A percentile compares a stretch with the other conserved stretches of the same genome.
Evolutionary conservation across 176 grass and related monocot genomes (phyloP).

Genomic region (Elaeis guineensis): DNA sequence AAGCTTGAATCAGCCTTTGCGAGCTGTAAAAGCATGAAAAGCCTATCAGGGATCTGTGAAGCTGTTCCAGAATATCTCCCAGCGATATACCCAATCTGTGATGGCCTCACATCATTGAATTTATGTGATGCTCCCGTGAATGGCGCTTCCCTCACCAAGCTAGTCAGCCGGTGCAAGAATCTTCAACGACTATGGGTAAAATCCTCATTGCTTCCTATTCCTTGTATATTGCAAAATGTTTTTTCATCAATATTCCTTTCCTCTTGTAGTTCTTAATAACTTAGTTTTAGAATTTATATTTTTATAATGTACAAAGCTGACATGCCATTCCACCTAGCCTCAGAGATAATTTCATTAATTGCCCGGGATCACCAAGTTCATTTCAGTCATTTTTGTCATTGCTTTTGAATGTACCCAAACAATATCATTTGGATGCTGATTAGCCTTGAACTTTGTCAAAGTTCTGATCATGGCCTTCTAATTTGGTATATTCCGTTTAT

Average conservation of each 20-base stretch:
- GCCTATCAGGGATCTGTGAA: slow-evolving; percentile 73
- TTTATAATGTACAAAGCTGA: no score
- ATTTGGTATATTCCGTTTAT: no score
- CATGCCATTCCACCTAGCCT: no score
- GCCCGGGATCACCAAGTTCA: neutral
- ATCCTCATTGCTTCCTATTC: neutral
- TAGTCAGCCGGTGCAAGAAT: slow-evolving; percentile 40
- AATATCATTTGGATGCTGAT: no score
- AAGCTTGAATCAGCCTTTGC: slow-evolving; percentile 27
- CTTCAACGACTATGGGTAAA: slow-evolving; percentile 64
- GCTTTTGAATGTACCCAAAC: neutral
- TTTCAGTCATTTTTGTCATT: slow-evolving; percentile 12
- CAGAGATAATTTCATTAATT: no score
- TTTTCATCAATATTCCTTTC: neutral
- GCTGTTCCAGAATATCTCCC: slow-evolving; percentile 18
- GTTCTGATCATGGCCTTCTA: no score
- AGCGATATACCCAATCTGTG: slow-evolving; percentile 27
- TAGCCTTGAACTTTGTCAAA: no score
- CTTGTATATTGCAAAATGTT: neutral
- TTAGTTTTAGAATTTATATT: no score
- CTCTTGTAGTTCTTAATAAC: neutral
- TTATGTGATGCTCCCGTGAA: slow-evolving; percentile 47
- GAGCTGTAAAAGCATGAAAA: slow-evolving; percentile 41
- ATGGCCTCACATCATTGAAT: slow-evolving; percentile 48
- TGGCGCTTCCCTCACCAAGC: slow-evolving; percentile 30